Evolutionary conservation across 2,329 filamentous ascomycete genomes (phyloP).

Genomic region (Fusarium sterilihyphosum): DNA sequence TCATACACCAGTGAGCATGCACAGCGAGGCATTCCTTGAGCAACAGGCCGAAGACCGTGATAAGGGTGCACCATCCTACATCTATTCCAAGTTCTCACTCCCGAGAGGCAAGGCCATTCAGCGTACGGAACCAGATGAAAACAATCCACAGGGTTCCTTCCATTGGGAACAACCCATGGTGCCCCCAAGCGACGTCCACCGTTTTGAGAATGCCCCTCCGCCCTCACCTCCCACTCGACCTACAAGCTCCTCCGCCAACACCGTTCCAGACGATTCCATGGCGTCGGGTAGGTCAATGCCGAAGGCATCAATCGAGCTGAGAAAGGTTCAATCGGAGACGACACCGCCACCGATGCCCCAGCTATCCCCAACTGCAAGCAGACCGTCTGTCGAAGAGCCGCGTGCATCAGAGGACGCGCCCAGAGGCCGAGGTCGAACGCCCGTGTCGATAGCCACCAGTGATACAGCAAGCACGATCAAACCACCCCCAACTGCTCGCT

Average conservation of each 20-base stretch:
- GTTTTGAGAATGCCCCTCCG: conserved; percentile 59
- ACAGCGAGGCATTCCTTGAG: conserved; percentile 74
- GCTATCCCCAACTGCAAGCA: conserved; percentile 56
- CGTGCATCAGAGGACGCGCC: conserved; percentile 60
- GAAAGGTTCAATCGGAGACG: conserved; percentile 61
- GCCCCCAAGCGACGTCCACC: conserved; percentile 55
- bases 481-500: conserved; percentile 53
- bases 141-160: conserved; percentile 62
- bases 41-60: conserved; percentile 59
- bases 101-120: conserved; percentile 85
- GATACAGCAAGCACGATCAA: conserved; percentile 65
- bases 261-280: conserved; percentile 51
- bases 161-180: conserved; percentile 69
- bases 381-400: conserved; percentile 56
- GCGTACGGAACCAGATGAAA: conserved; percentile 70
- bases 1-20: conserved; percentile 77
- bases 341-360: conserved; percentile 50
- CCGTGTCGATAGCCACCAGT: conserved; percentile 60
- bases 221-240: conserved; percentile 71
- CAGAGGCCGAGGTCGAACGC: conserved; percentile 58
- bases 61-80: conserved; percentile 75
- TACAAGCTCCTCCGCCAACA: conserved; percentile 62
- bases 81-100: conserved; percentile 84
- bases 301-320: conserved; percentile 61
- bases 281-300: conserved; percentile 47